A percentile compares a stretch with the other conserved stretches of the same genome.
These are phyloP conservation scores for Pythium dissimile DNA, from an alignment of 352 stramenopile species.

Conservation along the genomic window DNA sequence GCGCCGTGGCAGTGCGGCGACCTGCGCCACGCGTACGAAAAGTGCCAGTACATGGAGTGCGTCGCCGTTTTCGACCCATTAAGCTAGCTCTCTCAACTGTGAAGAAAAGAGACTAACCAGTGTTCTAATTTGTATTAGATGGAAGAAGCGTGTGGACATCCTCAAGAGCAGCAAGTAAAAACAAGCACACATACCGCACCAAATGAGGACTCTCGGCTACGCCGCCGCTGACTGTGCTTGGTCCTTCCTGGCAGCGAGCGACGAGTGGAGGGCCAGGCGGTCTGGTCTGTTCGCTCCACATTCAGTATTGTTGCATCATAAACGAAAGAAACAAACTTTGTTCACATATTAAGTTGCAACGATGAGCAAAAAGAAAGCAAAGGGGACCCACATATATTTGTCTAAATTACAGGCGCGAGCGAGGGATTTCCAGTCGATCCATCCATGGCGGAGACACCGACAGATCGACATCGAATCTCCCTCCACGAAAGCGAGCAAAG, in stretches of 20 bases:
- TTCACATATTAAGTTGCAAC: neutral
- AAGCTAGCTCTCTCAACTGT: too few relatives aligned
- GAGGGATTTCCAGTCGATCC: constrained; percentile 8
- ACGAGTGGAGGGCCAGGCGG: neutral
- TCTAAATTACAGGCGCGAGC: constrained; percentile 17
- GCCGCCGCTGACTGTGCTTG: too few relatives aligned
- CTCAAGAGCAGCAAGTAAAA: constrained; percentile 73
- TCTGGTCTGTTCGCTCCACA: neutral
- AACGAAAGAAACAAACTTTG: constrained; percentile 3
- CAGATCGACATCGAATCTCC: neutral
- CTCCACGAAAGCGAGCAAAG: neutral
- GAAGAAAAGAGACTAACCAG: neutral
- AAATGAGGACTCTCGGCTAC: too few relatives aligned
- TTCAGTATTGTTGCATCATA: constrained; percentile 12
- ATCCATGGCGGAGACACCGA: constrained; percentile 4
- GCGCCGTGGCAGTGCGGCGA: constrained; percentile 95
- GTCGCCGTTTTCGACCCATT: neutral
- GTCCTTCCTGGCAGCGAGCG: too few relatives aligned
- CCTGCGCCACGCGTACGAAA: constrained; percentile 97
- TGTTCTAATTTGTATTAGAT: constrained; percentile 25
- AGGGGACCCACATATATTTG: constrained; percentile 14
- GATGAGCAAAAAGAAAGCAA: constrained; percentile 1
- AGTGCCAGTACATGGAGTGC: constrained; percentile 96
- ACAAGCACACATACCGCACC: neutral
- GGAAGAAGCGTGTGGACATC: constrained; percentile 83